phyloP scores from a whole-genome alignment of 2,329 filamentous ascomycete species.

The Ophiostoma perfectum region DNA sequence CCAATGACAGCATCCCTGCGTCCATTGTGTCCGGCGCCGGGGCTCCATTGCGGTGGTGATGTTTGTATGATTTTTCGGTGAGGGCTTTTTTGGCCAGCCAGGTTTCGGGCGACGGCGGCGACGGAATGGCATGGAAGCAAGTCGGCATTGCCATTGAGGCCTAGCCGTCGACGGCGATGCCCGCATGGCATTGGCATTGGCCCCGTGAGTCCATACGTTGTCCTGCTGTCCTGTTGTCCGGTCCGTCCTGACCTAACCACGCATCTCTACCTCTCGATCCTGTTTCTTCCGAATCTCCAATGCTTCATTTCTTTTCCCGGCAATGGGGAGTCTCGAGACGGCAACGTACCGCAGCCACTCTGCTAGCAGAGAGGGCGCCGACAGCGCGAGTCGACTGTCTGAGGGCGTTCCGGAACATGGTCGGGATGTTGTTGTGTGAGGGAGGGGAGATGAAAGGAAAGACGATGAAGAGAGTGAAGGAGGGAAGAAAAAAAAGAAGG shows the following conservation, averaged over 20 bases:
- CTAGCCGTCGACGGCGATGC: background rate
- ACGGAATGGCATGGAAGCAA: slow-evolving; percentile 4
- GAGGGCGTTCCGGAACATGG: slow-evolving; percentile 98
- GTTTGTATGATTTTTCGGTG: slow-evolving; percentile 3
- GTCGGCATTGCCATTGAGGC: slow-evolving; percentile 13
- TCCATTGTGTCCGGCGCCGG: background rate
- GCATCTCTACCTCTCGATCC: background rate
- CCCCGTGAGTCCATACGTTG: background rate
- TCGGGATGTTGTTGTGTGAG: slow-evolving; percentile 29
- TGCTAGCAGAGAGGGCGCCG: slow-evolving; percentile 88
- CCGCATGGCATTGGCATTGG: too few species aligned
- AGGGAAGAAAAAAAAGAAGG: slow-evolving; percentile 41
- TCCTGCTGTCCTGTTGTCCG: background rate
- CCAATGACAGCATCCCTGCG: background rate
- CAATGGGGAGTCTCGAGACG: background rate
- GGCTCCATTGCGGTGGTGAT: background rate
- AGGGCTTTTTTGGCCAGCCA: slow-evolving; percentile 15
- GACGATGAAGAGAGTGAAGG: slow-evolving; percentile 2
- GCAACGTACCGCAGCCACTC: slow-evolving; percentile 87
- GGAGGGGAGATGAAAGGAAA: slow-evolving; percentile 14
- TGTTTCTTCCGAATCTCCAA: slow-evolving; percentile 12
- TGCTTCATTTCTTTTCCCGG: background rate
- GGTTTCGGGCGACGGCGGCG: background rate
- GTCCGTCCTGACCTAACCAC: background rate
- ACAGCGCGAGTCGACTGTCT: slow-evolving; percentile 93